Conservation (phyloP, 352 stramenopile genomes). For the Halophytophthora batemanensis region DNA sequence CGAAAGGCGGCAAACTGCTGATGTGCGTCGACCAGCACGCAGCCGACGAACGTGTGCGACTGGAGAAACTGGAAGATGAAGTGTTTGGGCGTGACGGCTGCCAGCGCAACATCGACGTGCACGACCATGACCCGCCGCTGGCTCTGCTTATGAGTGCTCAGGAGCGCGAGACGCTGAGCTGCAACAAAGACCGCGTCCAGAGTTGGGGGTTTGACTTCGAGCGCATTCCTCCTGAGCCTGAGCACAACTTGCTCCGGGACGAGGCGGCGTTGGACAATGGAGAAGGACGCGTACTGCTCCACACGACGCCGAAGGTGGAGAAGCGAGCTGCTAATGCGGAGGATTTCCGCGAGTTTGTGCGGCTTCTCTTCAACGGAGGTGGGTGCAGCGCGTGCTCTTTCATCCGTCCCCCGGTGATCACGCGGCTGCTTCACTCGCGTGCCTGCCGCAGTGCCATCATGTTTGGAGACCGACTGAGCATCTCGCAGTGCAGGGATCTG, state of each 20-base stretch:
- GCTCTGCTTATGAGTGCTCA: constrained; percentile 49
- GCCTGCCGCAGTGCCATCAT: constrained; percentile 91
- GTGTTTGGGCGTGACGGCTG: constrained; percentile 60
- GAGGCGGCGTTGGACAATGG: constrained; percentile 5
- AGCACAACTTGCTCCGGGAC: constrained; percentile 1
- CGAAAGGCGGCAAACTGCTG: constrained; percentile 30
- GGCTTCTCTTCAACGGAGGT: constrained; percentile 38
- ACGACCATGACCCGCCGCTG: constrained; percentile 47
- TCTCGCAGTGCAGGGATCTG: constrained; percentile 65
- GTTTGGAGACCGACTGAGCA: constrained; percentile 87
- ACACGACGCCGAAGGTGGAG: constrained; percentile 65
- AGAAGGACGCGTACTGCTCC: constrained; percentile 26
- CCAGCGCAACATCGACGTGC: constrained; percentile 50
- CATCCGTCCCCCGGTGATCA: constrained; percentile 73
- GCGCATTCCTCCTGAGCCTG: constrained; percentile 3
- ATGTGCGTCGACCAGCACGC: constrained; percentile 91
- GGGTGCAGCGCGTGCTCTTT: constrained; percentile 16
- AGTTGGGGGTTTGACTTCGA: constrained; percentile 86
- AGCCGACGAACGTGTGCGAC: constrained; percentile 83
- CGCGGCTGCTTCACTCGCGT: constrained; percentile 80
- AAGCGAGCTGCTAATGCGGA: constrained; percentile 51
- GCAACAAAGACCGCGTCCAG: constrained; percentile 48
- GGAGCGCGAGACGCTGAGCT: constrained; percentile 40
- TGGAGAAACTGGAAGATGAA: constrained; percentile 79
- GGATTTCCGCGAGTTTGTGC: constrained; percentile 87